These are phyloP conservation scores for Trametes cubensis DNA, from an alignment of 768 basidiomycete genomes.

Conservation along the genomic window DNA sequence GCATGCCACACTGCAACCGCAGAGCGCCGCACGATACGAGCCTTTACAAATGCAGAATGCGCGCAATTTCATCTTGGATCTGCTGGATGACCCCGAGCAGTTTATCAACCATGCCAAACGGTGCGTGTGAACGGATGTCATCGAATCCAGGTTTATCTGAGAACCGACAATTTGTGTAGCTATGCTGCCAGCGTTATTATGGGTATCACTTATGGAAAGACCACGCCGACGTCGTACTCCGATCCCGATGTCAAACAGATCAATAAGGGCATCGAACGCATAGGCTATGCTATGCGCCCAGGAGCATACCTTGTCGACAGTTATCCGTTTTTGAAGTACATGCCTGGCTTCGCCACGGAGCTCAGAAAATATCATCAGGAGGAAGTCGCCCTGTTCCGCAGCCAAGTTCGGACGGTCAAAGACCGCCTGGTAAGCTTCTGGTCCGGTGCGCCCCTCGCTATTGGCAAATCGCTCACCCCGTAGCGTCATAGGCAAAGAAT, in stretches of 20 bases:
- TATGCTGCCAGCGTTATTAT: constrained; percentile 45
- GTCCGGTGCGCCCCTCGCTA: background rate
- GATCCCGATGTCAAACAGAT: constrained; percentile 40
- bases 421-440: constrained; percentile 8
- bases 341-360: constrained; percentile 65
- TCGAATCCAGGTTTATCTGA: too few species aligned
- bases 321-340: constrained; percentile 39
- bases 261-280: constrained; percentile 38
- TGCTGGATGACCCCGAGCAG: constrained; percentile 36
- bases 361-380: constrained; percentile 55
- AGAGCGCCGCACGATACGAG: constrained; percentile 36
- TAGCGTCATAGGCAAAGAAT: constrained; percentile 28
- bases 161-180: constrained; percentile 21
- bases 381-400: constrained; percentile 39
- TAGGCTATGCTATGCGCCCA: constrained; percentile 41
- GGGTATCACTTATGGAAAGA: constrained; percentile 44
- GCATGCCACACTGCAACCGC: constrained; percentile 40
- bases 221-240: constrained; percentile 39
- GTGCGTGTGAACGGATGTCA: constrained; percentile 23
- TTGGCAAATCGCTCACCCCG: background rate
- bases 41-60: constrained; percentile 38
- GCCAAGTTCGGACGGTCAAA: constrained; percentile 33
- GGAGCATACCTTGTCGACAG: constrained; percentile 41
- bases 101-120: constrained; percentile 39
- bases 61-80: constrained; percentile 38